A percentile compares a stretch with the other conserved stretches of the same genome.
Evolutionary conservation across 1,284 basidiomycete species (phyloP).

Genomic region (Ustilago xerochloae): DNA sequence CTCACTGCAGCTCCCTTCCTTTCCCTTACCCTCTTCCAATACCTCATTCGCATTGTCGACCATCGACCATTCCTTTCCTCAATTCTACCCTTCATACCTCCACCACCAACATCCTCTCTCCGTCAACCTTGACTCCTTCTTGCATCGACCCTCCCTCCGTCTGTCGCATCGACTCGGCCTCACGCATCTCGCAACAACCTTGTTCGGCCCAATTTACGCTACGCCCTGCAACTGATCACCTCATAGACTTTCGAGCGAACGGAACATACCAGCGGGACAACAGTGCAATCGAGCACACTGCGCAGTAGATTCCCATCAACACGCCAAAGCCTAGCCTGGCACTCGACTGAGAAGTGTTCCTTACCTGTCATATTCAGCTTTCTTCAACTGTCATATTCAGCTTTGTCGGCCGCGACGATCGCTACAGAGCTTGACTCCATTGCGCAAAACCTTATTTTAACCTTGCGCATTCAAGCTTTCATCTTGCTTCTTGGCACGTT

Average conservation of each 20-base stretch:
- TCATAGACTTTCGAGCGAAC: background rate
- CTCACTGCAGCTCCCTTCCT: background rate
- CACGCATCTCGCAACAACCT: background rate
- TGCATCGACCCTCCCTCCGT: background rate
- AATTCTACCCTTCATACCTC: background rate
- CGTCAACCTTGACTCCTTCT: background rate
- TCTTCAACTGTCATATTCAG: too few relatives aligned
- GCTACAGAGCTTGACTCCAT: background rate
- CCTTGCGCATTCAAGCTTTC: background rate
- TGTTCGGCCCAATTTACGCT: background rate
- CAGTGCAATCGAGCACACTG: background rate
- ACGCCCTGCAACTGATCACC: background rate
- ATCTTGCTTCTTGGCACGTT: slow-evolving; percentile 9
- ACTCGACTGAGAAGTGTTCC: too few relatives aligned
- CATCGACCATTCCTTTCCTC: background rate
- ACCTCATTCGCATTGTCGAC: background rate
- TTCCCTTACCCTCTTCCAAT: background rate
- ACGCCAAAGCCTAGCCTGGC: background rate
- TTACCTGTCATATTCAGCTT: too few relatives aligned
- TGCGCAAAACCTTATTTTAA: background rate
- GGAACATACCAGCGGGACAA: background rate
- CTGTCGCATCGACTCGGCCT: background rate
- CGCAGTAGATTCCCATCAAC: background rate
- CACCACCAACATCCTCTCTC: background rate
- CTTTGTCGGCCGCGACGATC: background rate